Evolutionary conservation across 1,284 basidiomycete genomes (phyloP).

Genomic region (Fomitopsis pinicola): DNA sequence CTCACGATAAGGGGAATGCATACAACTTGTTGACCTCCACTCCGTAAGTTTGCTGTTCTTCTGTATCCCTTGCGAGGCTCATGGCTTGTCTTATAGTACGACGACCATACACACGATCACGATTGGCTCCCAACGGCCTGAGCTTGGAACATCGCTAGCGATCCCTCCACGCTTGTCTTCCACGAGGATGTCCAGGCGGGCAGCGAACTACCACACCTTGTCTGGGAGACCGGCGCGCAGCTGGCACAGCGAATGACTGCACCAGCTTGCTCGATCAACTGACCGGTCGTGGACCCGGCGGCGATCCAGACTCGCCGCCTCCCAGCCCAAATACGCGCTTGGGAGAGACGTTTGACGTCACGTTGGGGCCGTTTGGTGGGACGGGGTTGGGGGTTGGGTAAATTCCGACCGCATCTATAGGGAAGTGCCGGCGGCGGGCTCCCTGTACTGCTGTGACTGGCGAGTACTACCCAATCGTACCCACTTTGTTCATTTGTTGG

Average conservation of each 20-base stretch:
- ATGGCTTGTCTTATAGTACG: background rate
- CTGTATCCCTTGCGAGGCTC: background rate
- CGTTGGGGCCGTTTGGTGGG: constrained; percentile 5
- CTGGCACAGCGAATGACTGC: constrained; percentile 44
- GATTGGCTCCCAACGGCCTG: constrained; percentile 27
- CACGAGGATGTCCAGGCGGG: constrained; percentile 23
- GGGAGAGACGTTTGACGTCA: background rate
- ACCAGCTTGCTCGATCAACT: constrained; percentile 46
- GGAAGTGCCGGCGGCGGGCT: background rate
- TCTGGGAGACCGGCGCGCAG: constrained; percentile 51
- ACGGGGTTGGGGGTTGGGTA: constrained; percentile 4
- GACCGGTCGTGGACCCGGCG: constrained; percentile 26
- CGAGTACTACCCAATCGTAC: too few relatives aligned
- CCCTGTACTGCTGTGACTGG: background rate
- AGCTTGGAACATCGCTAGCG: constrained; percentile 53
- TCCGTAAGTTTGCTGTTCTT: constrained; percentile 4
- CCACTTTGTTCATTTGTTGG: too few relatives aligned
- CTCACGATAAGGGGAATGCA: too few relatives aligned
- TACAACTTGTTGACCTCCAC: background rate
- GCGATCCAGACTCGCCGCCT: constrained; percentile 4
- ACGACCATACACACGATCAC: constrained; percentile 3
- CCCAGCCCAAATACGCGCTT: background rate
- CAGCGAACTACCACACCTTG: constrained; percentile 42
- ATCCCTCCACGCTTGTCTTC: constrained; percentile 47
- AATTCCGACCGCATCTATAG: background rate